Evolutionary conservation across 371 early-diverging fungal species (phyloP).

Genomic region (Rhizomucor pusillus): DNA sequence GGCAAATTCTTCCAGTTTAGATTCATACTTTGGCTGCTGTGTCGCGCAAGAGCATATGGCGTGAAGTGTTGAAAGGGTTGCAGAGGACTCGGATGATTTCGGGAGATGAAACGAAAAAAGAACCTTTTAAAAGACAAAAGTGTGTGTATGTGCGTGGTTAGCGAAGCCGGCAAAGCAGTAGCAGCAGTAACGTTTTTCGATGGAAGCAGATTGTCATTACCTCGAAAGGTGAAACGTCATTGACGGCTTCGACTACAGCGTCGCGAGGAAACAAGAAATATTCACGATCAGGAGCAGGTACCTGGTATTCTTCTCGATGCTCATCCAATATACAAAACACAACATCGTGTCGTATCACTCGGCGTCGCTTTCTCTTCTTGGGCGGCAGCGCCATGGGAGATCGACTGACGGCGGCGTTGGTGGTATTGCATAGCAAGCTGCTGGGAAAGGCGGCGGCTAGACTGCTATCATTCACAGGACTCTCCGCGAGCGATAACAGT

Average conservation of each 20-base stretch:
- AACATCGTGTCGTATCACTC: conserved; percentile 14
- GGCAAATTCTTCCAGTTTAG: conserved; percentile 36
- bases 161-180: too few species aligned
- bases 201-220: conserved; percentile 14
- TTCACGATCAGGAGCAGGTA: conserved; percentile 11
- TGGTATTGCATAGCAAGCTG: neutral
- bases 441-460: neutral
- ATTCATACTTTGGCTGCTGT: neutral
- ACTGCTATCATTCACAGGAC: too few species aligned
- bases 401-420: neutral
- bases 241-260: conserved; percentile 42
- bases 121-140: conserved; percentile 3
- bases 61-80: neutral
- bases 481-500: conserved; percentile 3
- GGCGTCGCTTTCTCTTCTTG: conserved; percentile 12
- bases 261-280: conserved; percentile 46
- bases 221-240: conserved; percentile 33
- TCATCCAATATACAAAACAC: conserved; percentile 11
- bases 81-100: conserved; percentile 2
- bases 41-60: conserved; percentile 4
- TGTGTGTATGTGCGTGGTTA: neutral
- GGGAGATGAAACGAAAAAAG: conserved; percentile 18
- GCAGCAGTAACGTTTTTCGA: too few species aligned
- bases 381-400: conserved; percentile 9
- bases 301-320: neutral